Conservation (phyloP, 345 rosid species). For the Excoecaria agallocha region DNA sequence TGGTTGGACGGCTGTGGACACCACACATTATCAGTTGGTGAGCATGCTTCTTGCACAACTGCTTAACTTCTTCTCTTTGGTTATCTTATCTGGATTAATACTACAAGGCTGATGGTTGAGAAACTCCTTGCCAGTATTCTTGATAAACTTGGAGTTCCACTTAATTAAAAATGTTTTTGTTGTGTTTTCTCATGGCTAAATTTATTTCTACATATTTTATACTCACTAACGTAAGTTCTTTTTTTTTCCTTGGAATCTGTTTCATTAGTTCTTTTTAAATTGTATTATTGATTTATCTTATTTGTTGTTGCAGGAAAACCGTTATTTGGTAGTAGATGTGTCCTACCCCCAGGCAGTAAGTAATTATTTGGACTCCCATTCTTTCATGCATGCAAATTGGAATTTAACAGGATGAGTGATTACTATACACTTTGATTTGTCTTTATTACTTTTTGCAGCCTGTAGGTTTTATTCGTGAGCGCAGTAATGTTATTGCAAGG, state of each 20-base stretch:
- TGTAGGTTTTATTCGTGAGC: conserved; percentile 79
- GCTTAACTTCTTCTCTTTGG: background rate
- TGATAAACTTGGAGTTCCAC: too few relatives aligned
- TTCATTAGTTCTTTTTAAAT: background rate
- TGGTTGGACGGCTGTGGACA: background rate
- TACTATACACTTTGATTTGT: conserved; percentile 14
- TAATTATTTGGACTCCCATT: conserved; percentile 11
- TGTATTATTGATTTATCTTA: background rate
- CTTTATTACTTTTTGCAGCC: conserved; percentile 53
- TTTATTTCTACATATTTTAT: background rate
- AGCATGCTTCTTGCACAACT: background rate
- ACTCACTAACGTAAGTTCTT: background rate
- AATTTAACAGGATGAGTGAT: conserved; percentile 2
- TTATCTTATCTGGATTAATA: background rate
- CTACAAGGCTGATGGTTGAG: background rate
- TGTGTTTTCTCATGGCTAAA: background rate
- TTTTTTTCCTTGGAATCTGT: conserved; percentile 7
- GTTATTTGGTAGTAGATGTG: conserved; percentile 82
- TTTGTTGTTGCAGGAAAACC: conserved; percentile 65
- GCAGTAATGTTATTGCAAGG: conserved; percentile 73
- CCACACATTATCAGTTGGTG: background rate
- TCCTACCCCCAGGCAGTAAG: conserved; percentile 82
- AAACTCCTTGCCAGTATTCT: background rate
- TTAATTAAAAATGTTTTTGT: background rate
- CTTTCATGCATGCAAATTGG: background rate